These are phyloP conservation scores for Phytophthora fragariae DNA, from an alignment of 352 stramenopile genomes.

Conservation along the genomic window DNA sequence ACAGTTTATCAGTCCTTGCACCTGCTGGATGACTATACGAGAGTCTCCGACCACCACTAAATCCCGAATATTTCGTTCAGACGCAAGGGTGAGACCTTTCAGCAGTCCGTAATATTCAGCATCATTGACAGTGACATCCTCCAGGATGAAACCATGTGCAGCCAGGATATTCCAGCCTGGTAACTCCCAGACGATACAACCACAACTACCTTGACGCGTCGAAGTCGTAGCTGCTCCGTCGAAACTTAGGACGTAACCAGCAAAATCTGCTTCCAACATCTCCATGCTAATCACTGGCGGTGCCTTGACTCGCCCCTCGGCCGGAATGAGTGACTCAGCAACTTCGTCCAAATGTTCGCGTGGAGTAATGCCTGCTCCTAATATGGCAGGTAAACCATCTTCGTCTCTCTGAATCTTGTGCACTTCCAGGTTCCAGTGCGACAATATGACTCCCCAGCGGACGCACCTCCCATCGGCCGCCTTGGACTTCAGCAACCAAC, in stretches of 20 bases:
- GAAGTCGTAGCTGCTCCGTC: conserved; percentile 4
- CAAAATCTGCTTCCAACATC: conserved; percentile 1
- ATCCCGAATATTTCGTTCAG: no score
- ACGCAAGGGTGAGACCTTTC: no score
- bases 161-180: neutral
- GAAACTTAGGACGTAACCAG: conserved; percentile 5
- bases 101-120: neutral
- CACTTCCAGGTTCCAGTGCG: no score
- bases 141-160: neutral
- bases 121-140: conserved; percentile 10
- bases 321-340: neutral
- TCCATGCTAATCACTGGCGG: conserved; percentile 11
- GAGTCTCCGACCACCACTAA: no score
- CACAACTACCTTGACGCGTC: conserved; percentile 1
- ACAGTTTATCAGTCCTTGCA: no score
- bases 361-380: neutral
- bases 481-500: no score
- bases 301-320: neutral
- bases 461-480: neutral
- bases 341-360: conserved; percentile 2
- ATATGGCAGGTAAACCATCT: no score
- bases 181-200: conserved; percentile 1
- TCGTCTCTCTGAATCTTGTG: neutral
- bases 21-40: no score
- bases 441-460: neutral